Evolutionary conservation across 2,329 filamentous ascomycete species (phyloP).

Genomic region (Colletotrichum sp.): DNA sequence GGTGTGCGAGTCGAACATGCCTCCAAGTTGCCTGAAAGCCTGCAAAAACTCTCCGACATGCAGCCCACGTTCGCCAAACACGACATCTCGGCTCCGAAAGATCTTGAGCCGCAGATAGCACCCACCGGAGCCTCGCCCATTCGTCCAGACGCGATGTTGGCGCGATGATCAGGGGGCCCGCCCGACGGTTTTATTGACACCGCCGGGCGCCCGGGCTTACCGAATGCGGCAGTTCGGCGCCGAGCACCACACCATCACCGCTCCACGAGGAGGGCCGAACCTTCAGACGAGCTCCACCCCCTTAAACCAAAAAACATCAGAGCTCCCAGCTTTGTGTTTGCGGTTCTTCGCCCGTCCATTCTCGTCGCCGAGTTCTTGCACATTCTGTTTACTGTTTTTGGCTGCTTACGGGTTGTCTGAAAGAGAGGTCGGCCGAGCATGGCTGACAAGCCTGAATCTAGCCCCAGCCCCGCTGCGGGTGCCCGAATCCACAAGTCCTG

Average conservation of each 20-base stretch:
- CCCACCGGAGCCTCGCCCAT: neutral
- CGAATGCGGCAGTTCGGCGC: constrained; percentile 7
- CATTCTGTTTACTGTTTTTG: neutral
- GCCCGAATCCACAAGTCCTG: constrained; percentile 33
- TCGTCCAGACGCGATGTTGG: neutral
- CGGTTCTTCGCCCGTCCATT: neutral
- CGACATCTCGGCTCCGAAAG: neutral
- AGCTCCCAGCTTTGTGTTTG: neutral
- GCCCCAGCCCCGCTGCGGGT: neutral
- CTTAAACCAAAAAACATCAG: neutral
- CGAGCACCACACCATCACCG: neutral
- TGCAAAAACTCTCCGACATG: neutral
- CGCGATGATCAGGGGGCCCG: neutral
- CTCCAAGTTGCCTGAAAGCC: neutral
- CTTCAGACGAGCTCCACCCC: neutral
- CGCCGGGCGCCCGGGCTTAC: neutral
- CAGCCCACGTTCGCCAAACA: neutral
- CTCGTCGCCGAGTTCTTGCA: neutral
- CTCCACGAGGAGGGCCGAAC: neutral
- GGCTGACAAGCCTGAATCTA: neutral
- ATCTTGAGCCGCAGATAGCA: neutral
- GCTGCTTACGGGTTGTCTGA: neutral
- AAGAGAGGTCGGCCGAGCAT: neutral
- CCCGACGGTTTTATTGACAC: neutral
- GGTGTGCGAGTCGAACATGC: neutral